Conservation (phyloP, 768 basidiomycete genomes). For the Suillus subalutaceus region DNA sequence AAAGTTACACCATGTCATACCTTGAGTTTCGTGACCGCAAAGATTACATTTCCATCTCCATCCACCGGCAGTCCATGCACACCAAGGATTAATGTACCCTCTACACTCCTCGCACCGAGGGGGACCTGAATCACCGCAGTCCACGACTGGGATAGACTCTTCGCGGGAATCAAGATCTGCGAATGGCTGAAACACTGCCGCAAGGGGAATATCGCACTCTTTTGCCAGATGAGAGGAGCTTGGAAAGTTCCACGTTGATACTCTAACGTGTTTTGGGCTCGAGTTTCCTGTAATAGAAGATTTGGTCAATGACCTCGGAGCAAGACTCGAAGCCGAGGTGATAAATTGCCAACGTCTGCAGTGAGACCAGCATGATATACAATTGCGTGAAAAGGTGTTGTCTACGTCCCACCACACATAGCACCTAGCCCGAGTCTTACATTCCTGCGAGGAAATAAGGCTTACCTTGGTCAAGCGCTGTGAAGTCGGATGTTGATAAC, state of each 20-base stretch:
- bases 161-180: slow-evolving; percentile 78
- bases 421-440: not conserved
- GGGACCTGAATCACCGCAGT: slow-evolving; percentile 73
- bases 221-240: slow-evolving; percentile 74
- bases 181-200: slow-evolving; percentile 88
- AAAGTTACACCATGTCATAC: slow-evolving; percentile 40
- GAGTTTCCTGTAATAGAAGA: slow-evolving; percentile 65
- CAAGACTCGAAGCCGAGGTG: not conserved
- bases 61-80: slow-evolving; percentile 80
- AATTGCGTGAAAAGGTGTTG: not conserved
- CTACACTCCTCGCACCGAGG: slow-evolving; percentile 84
- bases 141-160: slow-evolving; percentile 78
- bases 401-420: not conserved
- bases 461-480: slow-evolving; percentile 89
- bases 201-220: slow-evolving; percentile 85
- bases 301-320: slow-evolving; percentile 2
- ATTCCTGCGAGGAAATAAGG: slow-evolving; percentile 1
- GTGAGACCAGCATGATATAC: not conserved
- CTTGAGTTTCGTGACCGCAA: slow-evolving; percentile 81
- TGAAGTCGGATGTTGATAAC: slow-evolving; percentile 82
- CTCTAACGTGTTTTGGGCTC: slow-evolving; percentile 86
- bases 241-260: slow-evolving; percentile 90
- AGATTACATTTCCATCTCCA: slow-evolving; percentile 91
- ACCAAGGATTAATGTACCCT: slow-evolving; percentile 95
- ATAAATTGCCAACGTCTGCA: not conserved